Evolutionary conservation across 1,284 basidiomycete species (phyloP), one percentile per base, ranked within the genome.

Genomic region (Retiboletus fuscus): DNA sequence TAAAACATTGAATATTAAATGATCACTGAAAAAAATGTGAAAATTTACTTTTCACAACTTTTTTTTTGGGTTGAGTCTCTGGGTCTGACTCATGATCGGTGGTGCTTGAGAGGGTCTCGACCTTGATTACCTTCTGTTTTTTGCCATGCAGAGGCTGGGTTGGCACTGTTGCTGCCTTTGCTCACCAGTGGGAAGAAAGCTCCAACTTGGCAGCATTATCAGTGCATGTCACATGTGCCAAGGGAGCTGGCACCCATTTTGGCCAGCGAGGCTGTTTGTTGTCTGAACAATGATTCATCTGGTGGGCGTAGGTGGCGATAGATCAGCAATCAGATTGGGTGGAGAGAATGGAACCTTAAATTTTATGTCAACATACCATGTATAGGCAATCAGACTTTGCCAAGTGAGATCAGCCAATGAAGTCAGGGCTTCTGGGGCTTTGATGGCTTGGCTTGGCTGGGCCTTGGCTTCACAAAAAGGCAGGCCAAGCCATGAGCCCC

Each of bases 371-470:
- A n/a, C n/a, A n/a, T 55, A 55, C 28, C 22, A 4, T 34, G 18
- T 39, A 58, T 58, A 58, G 55, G n/a, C 20, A 58, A 58, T 58
- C 46, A 30, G 34, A 26, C 61, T 47, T 64, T 39, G 30, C 55
- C 3, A 13, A 28, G 15, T 39, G 30, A 34, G 30, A 34, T 58
- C 55, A 3, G 12, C 55, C 30, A 58, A 18, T 11, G 24, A 58
- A 58, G 18, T 53, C 28, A 49, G 51, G 63, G 39, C 63, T 58
- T 58, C 51, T 58, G 43, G 53, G 43, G 53, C 64, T 58, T 58
- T 34, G 55, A 39, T 10, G 1, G 53, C 30, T 55, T 10, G 18
- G 58, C 58, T 28, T 10, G 3, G 60, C 60, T 61, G 2, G 60
- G 60, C 60, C 41, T n/a, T 2, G 41, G 60, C 60, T 13, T 5